phyloP scores from a whole-genome alignment of 2,329 filamentous ascomycete species.

The Colletotrichum gloeosporioides region DNA sequence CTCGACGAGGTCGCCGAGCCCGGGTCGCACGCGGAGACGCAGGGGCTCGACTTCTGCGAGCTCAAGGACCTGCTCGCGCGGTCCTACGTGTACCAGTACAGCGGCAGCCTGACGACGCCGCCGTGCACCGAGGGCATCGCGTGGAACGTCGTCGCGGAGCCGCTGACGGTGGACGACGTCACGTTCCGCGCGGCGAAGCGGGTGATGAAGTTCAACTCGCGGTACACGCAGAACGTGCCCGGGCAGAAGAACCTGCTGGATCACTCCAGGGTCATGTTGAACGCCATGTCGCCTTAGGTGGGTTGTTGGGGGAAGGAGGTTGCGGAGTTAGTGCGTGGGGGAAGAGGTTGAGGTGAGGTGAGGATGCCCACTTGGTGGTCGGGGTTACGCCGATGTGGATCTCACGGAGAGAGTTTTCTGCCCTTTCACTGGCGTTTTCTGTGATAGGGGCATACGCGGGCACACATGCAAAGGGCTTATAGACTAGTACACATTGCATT shows the following conservation, averaged over 20 bases:
- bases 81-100: conserved; percentile 53
- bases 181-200: conserved; percentile 58
- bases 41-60: conserved; percentile 46
- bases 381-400: neutral
- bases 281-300: neutral
- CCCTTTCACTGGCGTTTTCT: neutral
- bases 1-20: conserved; percentile 42
- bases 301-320: neutral
- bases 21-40: conserved; percentile 41
- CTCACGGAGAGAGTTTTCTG: neutral
- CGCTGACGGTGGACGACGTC: conserved; percentile 50
- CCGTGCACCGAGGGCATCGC: conserved; percentile 63
- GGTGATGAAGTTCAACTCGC: conserved; percentile 60
- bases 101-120: conserved; percentile 66
- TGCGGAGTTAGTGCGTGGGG: neutral
- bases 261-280: neutral
- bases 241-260: conserved; percentile 48
- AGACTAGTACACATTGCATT: neutral
- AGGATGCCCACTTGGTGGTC: neutral
- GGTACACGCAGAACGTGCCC: conserved; percentile 57
- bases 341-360: neutral
- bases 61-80: conserved; percentile 41
- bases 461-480: neutral
- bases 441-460: neutral
- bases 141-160: conserved; percentile 56